A percentile compares a stretch with the other conserved stretches of the same genome.
These are phyloP conservation scores for Agaricus sinodeliciosus DNA, from an alignment of 768 basidiomycete genomes.

Conservation along the genomic window DNA sequence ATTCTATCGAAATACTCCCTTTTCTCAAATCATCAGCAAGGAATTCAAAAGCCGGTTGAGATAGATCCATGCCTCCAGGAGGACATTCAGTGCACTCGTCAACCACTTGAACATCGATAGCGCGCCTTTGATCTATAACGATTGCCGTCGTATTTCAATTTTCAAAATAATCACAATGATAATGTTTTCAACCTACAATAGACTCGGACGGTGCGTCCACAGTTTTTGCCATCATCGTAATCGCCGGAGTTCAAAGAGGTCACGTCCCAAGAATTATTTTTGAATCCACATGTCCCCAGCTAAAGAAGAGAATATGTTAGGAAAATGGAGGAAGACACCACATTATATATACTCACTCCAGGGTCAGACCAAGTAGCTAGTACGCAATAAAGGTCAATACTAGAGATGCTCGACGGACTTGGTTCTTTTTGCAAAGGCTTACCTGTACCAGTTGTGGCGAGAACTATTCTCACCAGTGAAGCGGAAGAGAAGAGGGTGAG, in stretches of 20 bases:
- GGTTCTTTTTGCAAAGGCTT: background rate
- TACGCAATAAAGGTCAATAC: no score
- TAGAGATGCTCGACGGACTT: no score
- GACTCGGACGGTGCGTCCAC: slow-evolving; percentile 9
- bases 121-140: slow-evolving; percentile 19
- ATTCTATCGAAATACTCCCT: slow-evolving; percentile 20
- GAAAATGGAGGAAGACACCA: background rate
- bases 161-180: no score
- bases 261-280: background rate
- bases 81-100: slow-evolving; percentile 25
- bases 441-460: slow-evolving; percentile 1
- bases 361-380: background rate
- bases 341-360: background rate
- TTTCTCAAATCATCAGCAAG: slow-evolving; percentile 18
- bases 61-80: slow-evolving; percentile 20
- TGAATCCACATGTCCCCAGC: background rate
- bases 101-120: slow-evolving; percentile 17
- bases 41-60: slow-evolving; percentile 19
- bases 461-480: background rate
- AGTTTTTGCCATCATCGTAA: background rate
- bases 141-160: background rate
- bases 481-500: slow-evolving; percentile 1
- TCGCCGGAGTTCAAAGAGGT: background rate
- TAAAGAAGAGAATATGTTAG: background rate
- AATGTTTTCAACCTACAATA: slow-evolving; percentile 13